These are phyloP conservation scores for Eremothecium gossypii DNA, from an alignment of 1,139 yeast genomes.

Conservation along the genomic window DNA sequence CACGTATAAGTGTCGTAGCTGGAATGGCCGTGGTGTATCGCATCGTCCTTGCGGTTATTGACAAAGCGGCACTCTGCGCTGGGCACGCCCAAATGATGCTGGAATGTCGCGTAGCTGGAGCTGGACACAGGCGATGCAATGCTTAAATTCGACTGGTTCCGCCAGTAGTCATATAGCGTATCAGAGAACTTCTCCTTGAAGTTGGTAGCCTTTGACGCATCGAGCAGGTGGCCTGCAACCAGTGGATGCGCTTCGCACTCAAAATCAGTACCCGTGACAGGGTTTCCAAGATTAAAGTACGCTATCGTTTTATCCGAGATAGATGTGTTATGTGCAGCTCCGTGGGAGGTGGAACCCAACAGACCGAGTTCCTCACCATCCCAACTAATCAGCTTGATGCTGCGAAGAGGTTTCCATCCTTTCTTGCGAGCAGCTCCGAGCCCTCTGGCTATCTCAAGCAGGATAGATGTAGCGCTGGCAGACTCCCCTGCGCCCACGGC, in stretches of 20 bases:
- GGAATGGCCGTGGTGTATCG: slow-evolving; percentile 50
- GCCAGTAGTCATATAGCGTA: slow-evolving; percentile 33
- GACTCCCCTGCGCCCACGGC: slow-evolving; percentile 36
- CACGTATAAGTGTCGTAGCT: slow-evolving; percentile 50
- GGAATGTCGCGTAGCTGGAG: slow-evolving; percentile 39
- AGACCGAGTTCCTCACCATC: slow-evolving; percentile 41
- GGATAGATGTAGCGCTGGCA: slow-evolving; percentile 35
- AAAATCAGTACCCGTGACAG: slow-evolving; percentile 37
- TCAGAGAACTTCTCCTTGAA: slow-evolving; percentile 24
- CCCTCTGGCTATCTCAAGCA: slow-evolving; percentile 40
- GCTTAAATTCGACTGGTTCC: slow-evolving; percentile 20
- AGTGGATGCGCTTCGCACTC: slow-evolving; percentile 36
- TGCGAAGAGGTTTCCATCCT: slow-evolving; percentile 49
- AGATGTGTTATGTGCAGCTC: slow-evolving; percentile 32
- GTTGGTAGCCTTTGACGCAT: slow-evolving; percentile 32
- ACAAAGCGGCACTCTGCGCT: slow-evolving; percentile 36
- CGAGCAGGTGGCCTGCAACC: slow-evolving; percentile 29
- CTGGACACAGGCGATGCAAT: slow-evolving; percentile 31
- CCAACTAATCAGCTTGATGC: slow-evolving; percentile 43
- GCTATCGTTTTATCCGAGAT: slow-evolving; percentile 32
- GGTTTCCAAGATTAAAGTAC: slow-evolving; percentile 40
- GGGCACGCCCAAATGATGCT: slow-evolving; percentile 43
- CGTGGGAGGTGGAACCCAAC: slow-evolving; percentile 43
- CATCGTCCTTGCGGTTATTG: slow-evolving; percentile 29
- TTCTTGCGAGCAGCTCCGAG: slow-evolving; percentile 31